These are phyloP conservation scores for Beauveria asiatica DNA, from an alignment of 2,329 filamentous ascomycete genomes.

Conservation along the genomic window DNA sequence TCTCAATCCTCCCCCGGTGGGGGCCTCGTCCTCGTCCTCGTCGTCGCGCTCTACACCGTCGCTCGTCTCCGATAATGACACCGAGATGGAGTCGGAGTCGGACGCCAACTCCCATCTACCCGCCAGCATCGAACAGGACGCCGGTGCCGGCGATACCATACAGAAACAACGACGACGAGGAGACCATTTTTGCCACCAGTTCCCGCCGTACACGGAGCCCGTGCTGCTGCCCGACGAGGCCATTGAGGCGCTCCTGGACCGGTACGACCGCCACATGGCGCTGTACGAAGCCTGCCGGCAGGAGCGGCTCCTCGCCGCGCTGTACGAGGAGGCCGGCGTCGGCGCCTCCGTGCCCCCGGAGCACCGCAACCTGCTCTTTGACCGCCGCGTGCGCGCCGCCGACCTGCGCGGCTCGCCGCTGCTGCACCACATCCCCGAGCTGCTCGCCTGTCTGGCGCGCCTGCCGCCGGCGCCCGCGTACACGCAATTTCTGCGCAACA, in stretches of 20 bases:
- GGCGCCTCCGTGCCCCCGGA: neutral
- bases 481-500: neutral
- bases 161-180: neutral
- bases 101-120: too few species aligned
- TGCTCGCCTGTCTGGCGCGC: neutral
- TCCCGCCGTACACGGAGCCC: constrained; percentile 6
- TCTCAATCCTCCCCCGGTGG: neutral
- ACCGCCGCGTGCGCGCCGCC: neutral
- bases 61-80: neutral
- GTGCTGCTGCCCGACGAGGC: neutral
- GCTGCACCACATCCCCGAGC: neutral
- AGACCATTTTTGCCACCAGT: neutral
- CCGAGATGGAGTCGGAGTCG: neutral
- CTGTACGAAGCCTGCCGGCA: neutral
- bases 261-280: neutral
- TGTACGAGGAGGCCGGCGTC: neutral
- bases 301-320: neutral
- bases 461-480: neutral
- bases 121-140: too few species aligned
- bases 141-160: neutral
- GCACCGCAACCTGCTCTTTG: neutral
- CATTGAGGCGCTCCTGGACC: neutral
- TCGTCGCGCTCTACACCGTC: too few species aligned
- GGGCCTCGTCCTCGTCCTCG: neutral
- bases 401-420: constrained; percentile 6